phyloP scores from a whole-genome alignment of 371 early-diverging fungal genomes.

The Lichtheimia hyalospora region DNA sequence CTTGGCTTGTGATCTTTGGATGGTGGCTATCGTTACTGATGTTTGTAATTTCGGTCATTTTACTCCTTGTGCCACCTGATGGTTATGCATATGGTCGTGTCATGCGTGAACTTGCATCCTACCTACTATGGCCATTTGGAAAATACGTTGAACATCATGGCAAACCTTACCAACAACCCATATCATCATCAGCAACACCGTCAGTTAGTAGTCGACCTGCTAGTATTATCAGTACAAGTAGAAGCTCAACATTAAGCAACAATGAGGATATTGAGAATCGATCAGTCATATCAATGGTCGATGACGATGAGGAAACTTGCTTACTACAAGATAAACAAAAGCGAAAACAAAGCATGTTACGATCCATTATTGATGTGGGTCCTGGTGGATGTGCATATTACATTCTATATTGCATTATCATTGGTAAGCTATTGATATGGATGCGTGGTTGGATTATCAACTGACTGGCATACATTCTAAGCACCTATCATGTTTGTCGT shows the following conservation, averaged over 20 bases:
- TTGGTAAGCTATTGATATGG: constrained; percentile 37
- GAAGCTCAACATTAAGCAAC: background rate
- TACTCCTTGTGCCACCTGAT: constrained; percentile 51
- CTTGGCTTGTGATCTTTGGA: constrained; percentile 87
- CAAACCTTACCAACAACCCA: background rate
- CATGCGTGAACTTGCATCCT: constrained; percentile 67
- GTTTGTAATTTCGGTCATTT: constrained; percentile 52
- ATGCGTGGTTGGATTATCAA: no score
- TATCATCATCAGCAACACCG: background rate
- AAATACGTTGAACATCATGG: constrained; percentile 74
- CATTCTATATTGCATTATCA: constrained; percentile 45
- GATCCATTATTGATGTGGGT: constrained; percentile 31
- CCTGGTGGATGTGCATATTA: constrained; percentile 70
- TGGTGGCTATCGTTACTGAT: constrained; percentile 86
- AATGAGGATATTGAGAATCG: background rate
- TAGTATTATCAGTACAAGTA: no score
- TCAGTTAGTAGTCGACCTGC: no score
- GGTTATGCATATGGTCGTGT: constrained; percentile 63
- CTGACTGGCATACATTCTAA: constrained; percentile 10
- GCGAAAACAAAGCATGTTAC: constrained; percentile 1
- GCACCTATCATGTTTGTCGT: constrained; percentile 81
- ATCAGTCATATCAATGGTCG: background rate
- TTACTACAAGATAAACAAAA: constrained; percentile 3
- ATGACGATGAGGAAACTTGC: constrained; percentile 18
- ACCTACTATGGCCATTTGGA: constrained; percentile 94